Percentiles rank a stretch among this genome's conserved stretches.
phyloP scores from a whole-genome alignment of 2,329 filamentous ascomycete genomes.

The Parafenestella ontariensis region DNA sequence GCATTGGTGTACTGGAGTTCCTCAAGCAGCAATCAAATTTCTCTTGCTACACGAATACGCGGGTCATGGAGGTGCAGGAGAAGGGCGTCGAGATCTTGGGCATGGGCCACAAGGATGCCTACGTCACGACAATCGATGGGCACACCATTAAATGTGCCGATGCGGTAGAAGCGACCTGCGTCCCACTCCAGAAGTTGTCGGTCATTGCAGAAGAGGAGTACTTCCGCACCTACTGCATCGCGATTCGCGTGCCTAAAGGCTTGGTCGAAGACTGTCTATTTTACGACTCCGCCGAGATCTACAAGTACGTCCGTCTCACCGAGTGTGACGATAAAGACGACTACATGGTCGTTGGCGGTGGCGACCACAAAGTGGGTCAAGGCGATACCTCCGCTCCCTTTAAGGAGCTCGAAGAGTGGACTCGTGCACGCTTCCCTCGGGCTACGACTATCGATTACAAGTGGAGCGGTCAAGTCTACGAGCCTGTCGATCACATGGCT shows the following conservation, averaged over 20 bases:
- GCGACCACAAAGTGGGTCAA: conserved; percentile 67
- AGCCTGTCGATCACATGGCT: conserved; percentile 62
- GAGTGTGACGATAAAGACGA: conserved; percentile 61
- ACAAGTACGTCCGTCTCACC: conserved; percentile 64
- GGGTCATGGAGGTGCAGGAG: conserved; percentile 58
- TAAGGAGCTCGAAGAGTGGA: conserved; percentile 61
- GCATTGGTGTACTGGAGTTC: conserved; percentile 61
- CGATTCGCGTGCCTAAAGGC: conserved; percentile 61
- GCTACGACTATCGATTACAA: conserved; percentile 60
- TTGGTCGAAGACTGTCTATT: conserved; percentile 62
- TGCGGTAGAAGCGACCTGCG: conserved; percentile 62
- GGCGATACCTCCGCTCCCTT: conserved; percentile 56
- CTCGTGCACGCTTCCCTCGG: conserved; percentile 60
- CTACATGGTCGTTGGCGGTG: conserved; percentile 64
- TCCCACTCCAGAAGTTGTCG: conserved; percentile 64
- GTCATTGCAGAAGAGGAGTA: conserved; percentile 62
- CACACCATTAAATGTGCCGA: conserved; percentile 57
- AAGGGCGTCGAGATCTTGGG: conserved; percentile 56
- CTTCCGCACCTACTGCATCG: conserved; percentile 64
- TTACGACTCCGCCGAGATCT: conserved; percentile 62
- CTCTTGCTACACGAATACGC: conserved; percentile 60
- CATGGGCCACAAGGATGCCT: conserved; percentile 55
- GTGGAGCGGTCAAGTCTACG: conserved; percentile 66
- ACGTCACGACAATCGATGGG: conserved; percentile 56
- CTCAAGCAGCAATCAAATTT: conserved; percentile 62